A percentile compares a stretch with the other conserved stretches of the same genome.
These are phyloP conservation scores for Coemansia sp. DNA, from an alignment of 192 early-diverging fungal genomes.

Conservation along the genomic window DNA sequence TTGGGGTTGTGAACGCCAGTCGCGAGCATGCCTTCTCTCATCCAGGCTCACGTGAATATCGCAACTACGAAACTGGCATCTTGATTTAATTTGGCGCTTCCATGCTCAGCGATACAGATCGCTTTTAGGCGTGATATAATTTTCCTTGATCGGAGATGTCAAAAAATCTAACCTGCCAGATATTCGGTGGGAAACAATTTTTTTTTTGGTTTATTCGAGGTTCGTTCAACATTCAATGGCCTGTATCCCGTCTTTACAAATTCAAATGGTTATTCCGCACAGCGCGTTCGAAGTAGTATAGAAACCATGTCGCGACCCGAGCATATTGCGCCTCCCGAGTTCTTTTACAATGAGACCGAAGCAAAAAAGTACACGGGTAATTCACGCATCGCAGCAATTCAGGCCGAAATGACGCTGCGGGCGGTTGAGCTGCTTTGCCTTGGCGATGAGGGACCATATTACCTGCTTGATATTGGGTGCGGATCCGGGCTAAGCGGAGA, in stretches of 20 bases:
- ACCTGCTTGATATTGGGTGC: conserved; percentile 94
- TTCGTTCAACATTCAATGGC: too few species aligned
- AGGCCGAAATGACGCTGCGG: conserved; percentile 90
- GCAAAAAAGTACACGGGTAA: conserved; percentile 91
- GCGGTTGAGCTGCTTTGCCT: conserved; percentile 89
- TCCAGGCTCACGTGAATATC: too few species aligned
- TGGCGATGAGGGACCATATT: conserved; percentile 67
- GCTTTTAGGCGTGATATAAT: too few species aligned
- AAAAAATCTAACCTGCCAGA: too few species aligned
- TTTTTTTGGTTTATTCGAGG: too few species aligned
- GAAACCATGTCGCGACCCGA: conserved; percentile 86
- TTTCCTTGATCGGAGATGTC: too few species aligned
- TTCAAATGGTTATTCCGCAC: background rate
- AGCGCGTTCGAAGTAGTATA: background rate
- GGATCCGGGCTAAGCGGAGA: conserved; percentile 96
- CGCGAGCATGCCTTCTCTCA: too few species aligned
- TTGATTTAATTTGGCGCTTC: too few species aligned
- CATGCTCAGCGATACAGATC: too few species aligned
- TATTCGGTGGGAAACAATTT: too few species aligned
- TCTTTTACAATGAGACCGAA: conserved; percentile 93
- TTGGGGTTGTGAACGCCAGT: too few species aligned
- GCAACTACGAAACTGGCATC: too few species aligned
- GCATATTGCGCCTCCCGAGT: conserved; percentile 94
- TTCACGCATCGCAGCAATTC: conserved; percentile 91
- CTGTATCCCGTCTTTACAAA: background rate